phyloP scores from a whole-genome alignment of 345 rosid genomes.

The Lepidium africanum region DNA sequence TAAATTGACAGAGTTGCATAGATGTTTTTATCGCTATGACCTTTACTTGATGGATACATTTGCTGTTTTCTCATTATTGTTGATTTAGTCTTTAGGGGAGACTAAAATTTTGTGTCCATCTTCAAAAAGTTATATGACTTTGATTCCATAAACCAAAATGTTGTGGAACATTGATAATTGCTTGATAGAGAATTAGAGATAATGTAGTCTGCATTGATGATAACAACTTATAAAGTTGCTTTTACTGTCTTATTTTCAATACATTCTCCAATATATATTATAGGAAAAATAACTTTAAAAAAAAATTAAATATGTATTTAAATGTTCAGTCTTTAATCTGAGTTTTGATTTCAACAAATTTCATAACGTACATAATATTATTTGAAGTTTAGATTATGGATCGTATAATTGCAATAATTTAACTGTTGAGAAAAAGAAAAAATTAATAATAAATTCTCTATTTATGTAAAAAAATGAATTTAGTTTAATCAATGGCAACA shows the following conservation, averaged over 20 bases:
- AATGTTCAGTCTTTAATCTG: too few species aligned
- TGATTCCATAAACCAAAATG: neutral
- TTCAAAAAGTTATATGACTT: slow-evolving; percentile 13
- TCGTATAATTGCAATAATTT: too few species aligned
- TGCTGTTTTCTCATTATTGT: neutral
- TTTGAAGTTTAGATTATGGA: too few species aligned
- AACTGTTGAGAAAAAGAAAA: too few species aligned
- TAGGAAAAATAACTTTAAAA: neutral
- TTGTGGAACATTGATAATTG: neutral
- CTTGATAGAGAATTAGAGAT: neutral
- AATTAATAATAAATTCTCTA: too few species aligned
- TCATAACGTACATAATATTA: too few species aligned
- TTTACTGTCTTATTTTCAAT: neutral
- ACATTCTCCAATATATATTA: neutral
- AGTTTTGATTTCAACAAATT: too few species aligned
- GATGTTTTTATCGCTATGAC: too few species aligned
- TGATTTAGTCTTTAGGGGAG: neutral
- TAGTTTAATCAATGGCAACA: neutral
- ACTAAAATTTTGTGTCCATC: neutral
- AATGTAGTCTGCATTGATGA: neutral
- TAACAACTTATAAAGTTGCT: neutral
- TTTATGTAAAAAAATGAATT: too few species aligned
- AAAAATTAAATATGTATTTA: neutral
- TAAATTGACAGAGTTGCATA: too few species aligned
- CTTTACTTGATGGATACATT: too few species aligned